Evolutionary conservation across 768 basidiomycete species (phyloP), one percentile per base, ranked within the genome.

Genomic region (Trametes cinnabarina): DNA sequence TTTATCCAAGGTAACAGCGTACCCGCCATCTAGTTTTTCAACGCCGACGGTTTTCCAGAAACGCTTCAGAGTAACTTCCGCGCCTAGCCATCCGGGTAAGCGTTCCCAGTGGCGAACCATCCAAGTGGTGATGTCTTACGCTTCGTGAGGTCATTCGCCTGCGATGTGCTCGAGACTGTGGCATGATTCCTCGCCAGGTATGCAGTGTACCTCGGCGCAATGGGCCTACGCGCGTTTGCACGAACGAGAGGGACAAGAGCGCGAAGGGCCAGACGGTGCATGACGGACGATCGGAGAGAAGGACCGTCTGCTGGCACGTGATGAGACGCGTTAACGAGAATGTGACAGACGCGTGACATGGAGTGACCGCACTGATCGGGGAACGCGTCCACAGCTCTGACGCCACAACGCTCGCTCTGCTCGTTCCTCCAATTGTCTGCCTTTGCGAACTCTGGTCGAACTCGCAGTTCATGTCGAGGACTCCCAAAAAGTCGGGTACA

Each of bases 1-100:
- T 63, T 82, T 82, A 75, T 97, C 95, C 49, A 98, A 78, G 4
- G 86, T 91, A 28, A 97, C 78, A 4, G 78, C 74, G 56, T 85
- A 73, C 30, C 74, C 72, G 58, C 81, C 76, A 5, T 73, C 77
- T 60, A 80, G 80, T 54, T 78, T 73, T 61, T 88, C 84, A 53
- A 98, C 77, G 17, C 82, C 82, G n/a, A 95, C 97, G 0, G 82
- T 82, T 68, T 94, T 94, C 97, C 97, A 99, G 70, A 98, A 98
- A 23, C 97, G 79, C 63, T 89, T 88, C 71, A 92, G 77, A 1
- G 92, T 90, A 37, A 84, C 82, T 72, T 97, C 92, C 11, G 92
- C 93, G 59, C 89, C 94, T 97, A 65, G 8, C 5, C 14, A 10
- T 6, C 11, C 17, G 30, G 39, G 10, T 14, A 57, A 26, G 12